phyloP scores from a whole-genome alignment of 2,329 filamentous ascomycete species.

The Colletotrichum gigasporum region DNA sequence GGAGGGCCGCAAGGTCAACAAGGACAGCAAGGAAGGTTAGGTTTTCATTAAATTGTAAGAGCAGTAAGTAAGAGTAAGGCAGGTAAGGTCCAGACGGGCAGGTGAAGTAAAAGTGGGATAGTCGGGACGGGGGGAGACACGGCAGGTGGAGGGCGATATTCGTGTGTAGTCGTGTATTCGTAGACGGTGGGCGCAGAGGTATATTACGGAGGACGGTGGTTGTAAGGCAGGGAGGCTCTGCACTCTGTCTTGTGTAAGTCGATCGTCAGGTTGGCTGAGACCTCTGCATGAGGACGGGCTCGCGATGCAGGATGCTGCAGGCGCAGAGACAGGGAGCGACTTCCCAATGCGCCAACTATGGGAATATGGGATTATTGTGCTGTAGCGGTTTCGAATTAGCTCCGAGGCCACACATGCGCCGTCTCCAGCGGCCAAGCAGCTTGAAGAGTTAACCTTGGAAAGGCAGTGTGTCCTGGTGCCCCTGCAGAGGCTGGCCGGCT shows the following conservation, averaged over 20 bases:
- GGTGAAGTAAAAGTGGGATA: conserved; percentile 14
- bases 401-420: conserved; percentile 2
- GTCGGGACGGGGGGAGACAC: background rate
- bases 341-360: background rate
- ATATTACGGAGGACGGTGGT: background rate
- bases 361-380: background rate
- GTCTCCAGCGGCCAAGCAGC: background rate
- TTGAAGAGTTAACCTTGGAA: background rate
- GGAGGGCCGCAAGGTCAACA: too few species aligned
- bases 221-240: conserved; percentile 5
- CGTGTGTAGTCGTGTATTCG: background rate
- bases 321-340: conserved; percentile 4
- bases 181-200: background rate
- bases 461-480: background rate
- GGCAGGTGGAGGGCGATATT: background rate
- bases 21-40: background rate
- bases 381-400: conserved; percentile 1
- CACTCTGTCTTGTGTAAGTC: conserved; percentile 11
- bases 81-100: background rate
- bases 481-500: too few species aligned
- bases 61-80: background rate
- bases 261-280: conserved; percentile 16
- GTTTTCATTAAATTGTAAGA: conserved; percentile 9
- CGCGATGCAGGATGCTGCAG: conserved; percentile 1
- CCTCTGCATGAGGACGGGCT: conserved; percentile 9